Percentiles rank a stretch among this genome's conserved stretches.
These are phyloP conservation scores for Allium fistulosum DNA, from an alignment of 106 monocot genomes.

Conservation along the genomic window DNA sequence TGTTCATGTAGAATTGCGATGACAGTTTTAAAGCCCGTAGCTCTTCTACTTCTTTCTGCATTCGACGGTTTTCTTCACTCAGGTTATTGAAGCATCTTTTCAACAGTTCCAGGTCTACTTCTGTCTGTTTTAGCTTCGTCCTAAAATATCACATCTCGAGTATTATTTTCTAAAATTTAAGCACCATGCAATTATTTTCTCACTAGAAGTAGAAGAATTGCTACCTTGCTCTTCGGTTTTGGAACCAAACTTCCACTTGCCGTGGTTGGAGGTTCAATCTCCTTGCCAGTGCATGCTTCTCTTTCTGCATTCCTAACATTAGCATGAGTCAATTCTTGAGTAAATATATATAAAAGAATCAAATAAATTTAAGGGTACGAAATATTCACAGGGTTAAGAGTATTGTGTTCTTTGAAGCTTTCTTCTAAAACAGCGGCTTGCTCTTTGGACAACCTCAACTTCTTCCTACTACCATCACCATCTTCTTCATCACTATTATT, in stretches of 20 bases:
- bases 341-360: too few species aligned
- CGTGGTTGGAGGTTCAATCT: conserved; percentile 8
- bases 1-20: conserved; percentile 78
- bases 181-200: too few species aligned
- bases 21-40: conserved; percentile 83
- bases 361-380: too few species aligned
- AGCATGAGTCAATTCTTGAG: too few species aligned
- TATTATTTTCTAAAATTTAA: too few species aligned
- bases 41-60: conserved; percentile 92
- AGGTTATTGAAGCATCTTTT: conserved; percentile 91
- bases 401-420: conserved; percentile 76
- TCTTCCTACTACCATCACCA: conserved; percentile 57
- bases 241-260: conserved; percentile 12
- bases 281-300: conserved; percentile 7
- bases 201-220: too few species aligned
- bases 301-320: background rate
- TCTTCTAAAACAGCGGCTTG: conserved; percentile 70
- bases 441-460: conserved; percentile 67
- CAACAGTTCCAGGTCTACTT: conserved; percentile 88
- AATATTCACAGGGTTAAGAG: conserved; percentile 64
- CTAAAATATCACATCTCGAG: conserved; percentile 12
- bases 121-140: conserved; percentile 97
- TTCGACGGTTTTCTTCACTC: conserved; percentile 80
- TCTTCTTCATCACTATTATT: conserved; percentile 66
- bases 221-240: conserved; percentile 11